Evolutionary conservation across 371 early-diverging fungal genomes (phyloP).

Genomic region (Rhizomucor pusillus): DNA sequence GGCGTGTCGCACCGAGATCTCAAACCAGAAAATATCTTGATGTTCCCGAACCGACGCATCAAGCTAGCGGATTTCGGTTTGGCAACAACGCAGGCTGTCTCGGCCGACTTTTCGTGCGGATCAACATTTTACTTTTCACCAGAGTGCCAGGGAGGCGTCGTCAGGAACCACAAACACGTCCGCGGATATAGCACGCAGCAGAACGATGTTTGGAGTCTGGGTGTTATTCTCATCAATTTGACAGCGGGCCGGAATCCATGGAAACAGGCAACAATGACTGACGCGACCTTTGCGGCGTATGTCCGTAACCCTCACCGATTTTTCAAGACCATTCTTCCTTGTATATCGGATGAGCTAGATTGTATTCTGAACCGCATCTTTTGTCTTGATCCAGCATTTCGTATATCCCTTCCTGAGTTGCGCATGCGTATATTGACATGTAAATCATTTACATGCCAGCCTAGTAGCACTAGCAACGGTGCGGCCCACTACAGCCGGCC

Average conservation of each 20-base stretch:
- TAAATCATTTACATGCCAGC: constrained; percentile 42
- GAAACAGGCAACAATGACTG: constrained; percentile 70
- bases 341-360: constrained; percentile 69
- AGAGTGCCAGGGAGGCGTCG: constrained; percentile 72
- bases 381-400: constrained; percentile 64
- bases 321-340: constrained; percentile 59
- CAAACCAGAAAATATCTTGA: constrained; percentile 91
- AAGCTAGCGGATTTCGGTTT: constrained; percentile 82
- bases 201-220: constrained; percentile 84
- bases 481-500: background rate
- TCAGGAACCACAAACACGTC: constrained; percentile 33
- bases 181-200: constrained; percentile 67
- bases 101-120: constrained; percentile 77
- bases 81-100: constrained; percentile 64
- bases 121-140: constrained; percentile 93
- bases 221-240: constrained; percentile 79
- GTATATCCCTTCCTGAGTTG: constrained; percentile 70
- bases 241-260: constrained; percentile 79
- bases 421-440: constrained; percentile 55
- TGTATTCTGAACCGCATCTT: constrained; percentile 72
- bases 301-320: constrained; percentile 57
- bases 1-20: constrained; percentile 88
- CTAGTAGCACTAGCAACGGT: constrained; percentile 2
- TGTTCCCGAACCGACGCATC: constrained; percentile 42
- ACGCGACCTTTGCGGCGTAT: constrained; percentile 71